A percentile compares a stretch with the other conserved stretches of the same genome.
These are phyloP conservation scores for Lentithecium fluviatile DNA, from an alignment of 495 filamentous ascomycete genomes.

Conservation along the genomic window DNA sequence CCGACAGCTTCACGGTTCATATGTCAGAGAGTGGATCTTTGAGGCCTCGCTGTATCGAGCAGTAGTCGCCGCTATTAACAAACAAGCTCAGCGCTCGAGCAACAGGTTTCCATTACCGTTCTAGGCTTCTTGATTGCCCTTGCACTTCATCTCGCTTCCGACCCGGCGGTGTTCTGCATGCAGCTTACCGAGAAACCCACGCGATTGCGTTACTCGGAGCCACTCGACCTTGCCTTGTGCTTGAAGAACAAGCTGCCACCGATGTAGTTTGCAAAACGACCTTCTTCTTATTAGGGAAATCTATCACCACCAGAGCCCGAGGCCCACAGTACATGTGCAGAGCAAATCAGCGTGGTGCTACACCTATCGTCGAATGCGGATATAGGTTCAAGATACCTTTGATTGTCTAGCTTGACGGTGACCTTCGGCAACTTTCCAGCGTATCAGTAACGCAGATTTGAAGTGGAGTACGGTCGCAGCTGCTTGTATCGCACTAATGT, in stretches of 20 bases:
- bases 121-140: constrained; percentile 2
- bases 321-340: neutral
- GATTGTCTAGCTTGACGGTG: constrained; percentile 10
- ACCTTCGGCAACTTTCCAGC: constrained; percentile 14
- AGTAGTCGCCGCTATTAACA: too few species aligned
- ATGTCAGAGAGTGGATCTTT: neutral
- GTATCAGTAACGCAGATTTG: constrained; percentile 22
- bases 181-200: constrained; percentile 7
- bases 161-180: neutral
- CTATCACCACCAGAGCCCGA: neutral
- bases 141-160: neutral
- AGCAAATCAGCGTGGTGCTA: constrained; percentile 3
- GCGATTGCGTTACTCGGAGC: constrained; percentile 28
- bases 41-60: neutral
- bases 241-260: constrained; percentile 4
- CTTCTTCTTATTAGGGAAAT: neutral
- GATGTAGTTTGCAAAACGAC: constrained; percentile 16
- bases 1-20: neutral
- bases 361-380: constrained; percentile 2
- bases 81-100: too few species aligned
- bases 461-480: constrained; percentile 5
- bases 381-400: neutral
- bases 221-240: constrained; percentile 8
- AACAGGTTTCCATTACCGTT: neutral
- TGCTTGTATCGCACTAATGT: constrained; percentile 4